Base-by-base conservation (phyloP, 1,284 basidiomycete genomes). In the Puccinia coronata region DNA sequence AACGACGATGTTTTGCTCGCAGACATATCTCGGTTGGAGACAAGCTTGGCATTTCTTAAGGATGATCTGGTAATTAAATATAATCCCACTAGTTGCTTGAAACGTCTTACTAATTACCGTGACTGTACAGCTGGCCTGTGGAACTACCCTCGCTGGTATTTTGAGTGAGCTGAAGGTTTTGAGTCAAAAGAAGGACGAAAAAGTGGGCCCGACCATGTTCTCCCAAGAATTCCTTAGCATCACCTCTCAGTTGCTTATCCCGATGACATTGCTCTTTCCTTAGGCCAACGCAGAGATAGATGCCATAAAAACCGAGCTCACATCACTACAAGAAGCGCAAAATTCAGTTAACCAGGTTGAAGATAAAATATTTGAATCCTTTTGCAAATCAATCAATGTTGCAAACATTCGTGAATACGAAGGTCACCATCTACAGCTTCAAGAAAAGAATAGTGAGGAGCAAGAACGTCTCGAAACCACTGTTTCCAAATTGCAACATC, bases 361-460 rank as follows among this genome's bases (percentile, higher is more conserved):
- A 85, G 93, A 95, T 84, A 88, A 87, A 1, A 88, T 97, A 28
- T 99, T 97, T 85, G 88, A 86, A 0, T 86, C 87, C 2, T 99
- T 99, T 88, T 98, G 96, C 86, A 86, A 86, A 51, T 89, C 90
- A 80, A 95, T 99, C 83, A 90, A 91, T 6, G 92, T 98, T 12
- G 86, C 87, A 47, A 91, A 92, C 87, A 96, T 99, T 82, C 91
- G 96, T 61, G 94, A 97, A 83, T 99, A 98, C 86, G 96, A 99
- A 87, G 92, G 94, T 85, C 90, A 93, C 25, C 95, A 98, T 85
- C 89, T 98, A 43, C 93, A 92, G 85, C 89, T 93, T 31, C 93
- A 93, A 0, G 91, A 94, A 85, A 92, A 93, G 84, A 94, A 95
- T 86, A 93, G 90, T 84, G 93, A 93, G 83, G 93, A 93, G 2